Evolutionary conservation across 129 eudicot genomes (phyloP).

Genomic region (Escallonia rubra): DNA sequence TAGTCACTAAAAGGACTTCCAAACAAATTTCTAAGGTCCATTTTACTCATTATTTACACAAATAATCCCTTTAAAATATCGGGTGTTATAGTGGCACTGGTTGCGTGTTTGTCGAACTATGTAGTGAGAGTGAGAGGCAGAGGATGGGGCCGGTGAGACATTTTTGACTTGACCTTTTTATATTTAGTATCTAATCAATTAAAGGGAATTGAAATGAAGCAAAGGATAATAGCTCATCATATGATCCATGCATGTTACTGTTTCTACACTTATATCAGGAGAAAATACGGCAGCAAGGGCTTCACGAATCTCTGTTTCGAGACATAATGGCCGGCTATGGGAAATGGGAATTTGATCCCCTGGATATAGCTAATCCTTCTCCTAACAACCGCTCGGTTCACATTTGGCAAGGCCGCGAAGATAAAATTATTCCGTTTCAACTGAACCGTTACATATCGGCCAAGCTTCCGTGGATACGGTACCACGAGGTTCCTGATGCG

Average conservation of each 20-base stretch:
- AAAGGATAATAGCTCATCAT: background rate
- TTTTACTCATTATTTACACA: too few species aligned
- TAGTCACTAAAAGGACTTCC: too few species aligned
- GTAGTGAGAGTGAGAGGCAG: too few species aligned
- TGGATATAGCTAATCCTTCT: slow-evolving; percentile 46
- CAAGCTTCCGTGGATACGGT: slow-evolving; percentile 50
- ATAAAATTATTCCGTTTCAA: slow-evolving; percentile 41
- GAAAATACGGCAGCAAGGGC: slow-evolving; percentile 55
- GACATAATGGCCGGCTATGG: slow-evolving; percentile 49
- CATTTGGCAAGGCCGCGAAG: slow-evolving; percentile 61
- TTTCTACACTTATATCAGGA: slow-evolving; percentile 26
- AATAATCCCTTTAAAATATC: too few species aligned
- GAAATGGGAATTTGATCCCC: slow-evolving; percentile 65
- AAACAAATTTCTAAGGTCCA: too few species aligned
- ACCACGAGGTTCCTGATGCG: slow-evolving; percentile 52
- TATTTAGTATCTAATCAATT: too few species aligned
- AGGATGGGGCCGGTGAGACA: too few species aligned
- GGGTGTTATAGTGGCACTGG: too few species aligned
- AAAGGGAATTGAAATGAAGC: too few species aligned
- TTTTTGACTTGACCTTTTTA: too few species aligned
- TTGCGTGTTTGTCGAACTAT: too few species aligned
- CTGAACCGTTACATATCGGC: slow-evolving; percentile 39
- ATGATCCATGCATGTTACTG: background rate
- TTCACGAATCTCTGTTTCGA: slow-evolving; percentile 45
- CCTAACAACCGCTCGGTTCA: slow-evolving; percentile 55